These are phyloP conservation scores for Diaporthe capsici DNA, from an alignment of 2,329 filamentous ascomycete species.

Conservation along the genomic window DNA sequence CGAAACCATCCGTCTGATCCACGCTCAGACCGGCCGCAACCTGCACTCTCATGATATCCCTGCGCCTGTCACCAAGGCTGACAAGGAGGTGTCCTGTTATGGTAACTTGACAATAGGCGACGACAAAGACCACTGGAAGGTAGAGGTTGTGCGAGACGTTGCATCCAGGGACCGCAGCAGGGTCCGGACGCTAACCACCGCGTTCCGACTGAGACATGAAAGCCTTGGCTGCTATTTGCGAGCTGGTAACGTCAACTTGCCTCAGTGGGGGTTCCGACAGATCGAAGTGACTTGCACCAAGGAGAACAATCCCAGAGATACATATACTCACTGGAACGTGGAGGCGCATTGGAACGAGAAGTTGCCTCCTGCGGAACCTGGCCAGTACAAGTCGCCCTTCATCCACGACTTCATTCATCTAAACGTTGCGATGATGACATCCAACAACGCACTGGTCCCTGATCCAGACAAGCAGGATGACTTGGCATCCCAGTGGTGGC, in stretches of 20 bases:
- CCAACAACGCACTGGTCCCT: constrained; percentile 97
- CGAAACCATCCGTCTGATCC: constrained; percentile 86
- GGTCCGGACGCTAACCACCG: constrained; percentile 91
- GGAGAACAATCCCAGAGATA: constrained; percentile 90
- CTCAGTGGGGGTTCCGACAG: constrained; percentile 99
- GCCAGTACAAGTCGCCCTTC: constrained; percentile 96
- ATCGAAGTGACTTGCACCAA: constrained; percentile 97
- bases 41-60: constrained; percentile 93
- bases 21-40: constrained; percentile 96
- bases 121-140: constrained; percentile 96
- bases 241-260: constrained; percentile 94
- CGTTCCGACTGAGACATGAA: constrained; percentile 89
- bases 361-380: constrained; percentile 88
- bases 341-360: constrained; percentile 95
- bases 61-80: constrained; percentile 89
- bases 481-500: constrained; percentile 96
- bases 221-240: constrained; percentile 92
- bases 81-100: constrained; percentile 95
- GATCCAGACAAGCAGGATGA: constrained; percentile 99
- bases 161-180: constrained; percentile 87
- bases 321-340: constrained; percentile 99
- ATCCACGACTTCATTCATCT: constrained; percentile 97
- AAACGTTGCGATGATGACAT: constrained; percentile 99
- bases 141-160: constrained; percentile 93
- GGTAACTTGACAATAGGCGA: constrained; percentile 96